Base-by-base conservation (phyloP, 164 flowering plant genomes). In the Magnolia officinalis region DNA sequence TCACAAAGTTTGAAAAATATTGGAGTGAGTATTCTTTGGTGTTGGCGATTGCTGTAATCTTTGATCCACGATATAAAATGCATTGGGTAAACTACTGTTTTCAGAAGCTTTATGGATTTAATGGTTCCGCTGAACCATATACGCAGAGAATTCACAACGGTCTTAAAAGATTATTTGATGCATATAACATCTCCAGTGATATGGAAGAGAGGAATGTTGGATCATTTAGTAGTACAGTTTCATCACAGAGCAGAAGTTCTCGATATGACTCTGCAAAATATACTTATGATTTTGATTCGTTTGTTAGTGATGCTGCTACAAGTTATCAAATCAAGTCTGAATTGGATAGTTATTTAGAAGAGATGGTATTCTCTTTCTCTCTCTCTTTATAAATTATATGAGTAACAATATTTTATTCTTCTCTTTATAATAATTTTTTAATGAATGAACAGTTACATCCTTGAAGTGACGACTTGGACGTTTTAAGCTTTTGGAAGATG, bases 401-500 rank as follows among this genome's bases (percentile, higher is more conserved):
- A 31, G 37, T 31, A 31, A 31, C 1, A 31, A 31, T 31, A 31
- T 31, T 31, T 31, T 31, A 31, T 31, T 31, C 37, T 31, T 31
- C 37, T 31, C 37, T 31, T 31, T 31, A 31, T 31, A 31, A 1
- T 31, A 31, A 31, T 31, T 31, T 31, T 31, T 31, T 31, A 31
- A 31, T 31, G 37, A 2, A 31, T 31, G 37, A 31, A 31, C 37
- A 31, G 37, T 31, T 31, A 31, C 37, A 31, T 31, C 37, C 37
- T 31, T 2, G 37, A 31, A 61, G 83, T 1, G 91, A 76, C 14
- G 92, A 91, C 0, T 88, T 94, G 73, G 91, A 94, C 73, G 86
- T 92, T n/a, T 73, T 91, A 37, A 87, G 88, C 10, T 94, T 97
- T 97, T 92, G 98, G 97, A 89, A 87, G 69, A 80, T 85, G 26